Base-by-base conservation (phyloP, 768 basidiomycete species). In the Leccinum aurantiacum region DNA sequence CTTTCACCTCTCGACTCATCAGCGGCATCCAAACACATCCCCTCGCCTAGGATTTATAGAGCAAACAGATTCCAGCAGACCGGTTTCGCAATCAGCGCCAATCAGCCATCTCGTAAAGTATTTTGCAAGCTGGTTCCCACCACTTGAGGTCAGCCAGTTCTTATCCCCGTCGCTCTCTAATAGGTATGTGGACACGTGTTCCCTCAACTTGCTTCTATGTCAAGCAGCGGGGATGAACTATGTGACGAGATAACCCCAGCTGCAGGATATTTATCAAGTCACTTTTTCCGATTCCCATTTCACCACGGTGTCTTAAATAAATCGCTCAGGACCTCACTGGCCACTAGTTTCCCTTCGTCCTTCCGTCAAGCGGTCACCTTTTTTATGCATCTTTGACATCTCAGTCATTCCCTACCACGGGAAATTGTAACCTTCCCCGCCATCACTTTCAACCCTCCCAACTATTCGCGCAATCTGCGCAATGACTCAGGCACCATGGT, bases 51-150 rank as follows among this genome's bases (percentile, higher is more conserved):
- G 22, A 35, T 19, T 56, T 51, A 31, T 47, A 37, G 41, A 56
- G 29, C 44, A 19, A 50, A 46, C 25, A 17, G 19, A 53, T 52
- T 33, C 48, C 22, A 52, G 51, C 31, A 46, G 60, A 62, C 52
- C 35, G 38, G 55, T 54, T 53, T 22, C 44, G 17, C 41, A 19
- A 55, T 31, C 52, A 60, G 60, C 53, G 60, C 41, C 35, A 49
- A 58, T 70, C 60, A 63, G 57, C n/a, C 65, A 59, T 59, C 49
- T 38, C 69, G 69, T 69, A 69, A 71, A 69, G 63, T 55, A 27
- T 47, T 49, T 54, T 48, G 50, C 50, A 50, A 35, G 54, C 22
- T 51, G 31, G 27, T 62, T 70, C 68, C 51, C 68, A 70, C 67
- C 67, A 22, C 60, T 48, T 38, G 41, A 31, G 13, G 37, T 44